Evolutionary conservation across 140 eudicot species (phyloP), one percentile per base, ranked within the genome.

Genomic region (Oenanthe javanica): DNA sequence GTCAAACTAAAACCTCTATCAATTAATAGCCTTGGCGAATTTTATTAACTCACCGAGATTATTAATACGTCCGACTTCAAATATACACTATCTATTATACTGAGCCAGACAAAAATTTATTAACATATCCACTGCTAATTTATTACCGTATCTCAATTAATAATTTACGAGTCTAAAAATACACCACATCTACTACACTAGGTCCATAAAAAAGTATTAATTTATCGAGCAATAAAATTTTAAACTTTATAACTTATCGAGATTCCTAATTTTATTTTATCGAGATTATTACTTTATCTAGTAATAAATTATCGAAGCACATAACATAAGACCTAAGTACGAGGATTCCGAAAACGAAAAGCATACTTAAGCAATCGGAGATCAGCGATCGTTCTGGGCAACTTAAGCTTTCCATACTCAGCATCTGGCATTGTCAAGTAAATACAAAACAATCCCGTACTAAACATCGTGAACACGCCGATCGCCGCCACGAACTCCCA

Each of bases 401-500:
- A 82, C 91, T 89, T 93, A 31, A 93, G 79, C 82, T 86, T 85
- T 43, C 93, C 93, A 76, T 87, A 92, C 83, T 89, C 93, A 38
- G 98, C 93, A 55, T 90, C 90, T 27, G 98, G 98, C 98, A 93
- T 93, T 71, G 94, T 87, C 38, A 77, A 80, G 81, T 89, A 93
- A 52, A 91, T 85, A 80, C 86, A 91, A 69, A 85, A 81, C 87
- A 93, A 79, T 0, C 98, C 98, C 4, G 84, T 54, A 0, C 87
- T 80, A 70, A 89, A 91, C 18, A 93, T 54, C 54, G 86, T 46
- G 55, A 93, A 89, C 43, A 93, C 95, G 46, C 87, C 89, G 36
- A 89, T 45, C 23, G 92, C 95, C 55, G 83, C 90, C 40, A 83
- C 86, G 38, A 93, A 83, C 81, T 93, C 98, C 89, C 93, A 88